These are phyloP conservation scores for Candida suzukii DNA, from an alignment of 805 yeast genomes.

Conservation along the genomic window DNA sequence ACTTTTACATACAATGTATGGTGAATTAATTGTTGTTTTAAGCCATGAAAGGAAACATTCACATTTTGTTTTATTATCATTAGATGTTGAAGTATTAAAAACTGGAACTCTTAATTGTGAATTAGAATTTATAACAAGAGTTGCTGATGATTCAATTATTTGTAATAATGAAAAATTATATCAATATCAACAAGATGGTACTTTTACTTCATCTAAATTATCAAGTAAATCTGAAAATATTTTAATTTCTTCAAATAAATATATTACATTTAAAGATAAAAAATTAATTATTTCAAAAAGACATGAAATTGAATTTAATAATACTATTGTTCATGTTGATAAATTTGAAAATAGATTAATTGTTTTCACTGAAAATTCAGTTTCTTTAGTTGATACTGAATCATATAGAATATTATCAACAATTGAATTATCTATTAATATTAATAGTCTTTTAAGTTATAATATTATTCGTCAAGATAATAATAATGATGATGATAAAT, in stretches of 20 bases:
- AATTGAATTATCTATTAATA: conserved; percentile 9
- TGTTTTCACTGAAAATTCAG: conserved; percentile 6
- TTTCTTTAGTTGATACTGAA: conserved; percentile 15
- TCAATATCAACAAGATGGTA: conserved; percentile 4
- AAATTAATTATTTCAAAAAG: background rate
- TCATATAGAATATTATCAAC: conserved; percentile 1
- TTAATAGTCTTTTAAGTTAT: conserved; percentile 10
- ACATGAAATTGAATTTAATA: background rate
- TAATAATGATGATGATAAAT: conserved; percentile 1
- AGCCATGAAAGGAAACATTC: background rate
- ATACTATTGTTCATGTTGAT: background rate
- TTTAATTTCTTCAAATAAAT: background rate
- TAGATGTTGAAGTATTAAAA: conserved; percentile 3
- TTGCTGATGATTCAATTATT: conserved; percentile 6
- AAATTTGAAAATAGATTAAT: conserved; percentile 3
- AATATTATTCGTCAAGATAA: background rate
- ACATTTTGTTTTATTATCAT: background rate
- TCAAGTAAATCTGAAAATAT: too few relatives aligned
- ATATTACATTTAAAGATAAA: background rate
- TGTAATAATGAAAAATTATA: conserved; percentile 9
- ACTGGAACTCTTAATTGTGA: conserved; percentile 2
- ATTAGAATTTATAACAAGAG: background rate
- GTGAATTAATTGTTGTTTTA: background rate
- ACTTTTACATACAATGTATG: background rate
- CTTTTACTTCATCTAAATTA: too few relatives aligned